phyloP scores from a whole-genome alignment of 2,329 filamentous ascomycete species.

The Diplocarpon mali region DNA sequence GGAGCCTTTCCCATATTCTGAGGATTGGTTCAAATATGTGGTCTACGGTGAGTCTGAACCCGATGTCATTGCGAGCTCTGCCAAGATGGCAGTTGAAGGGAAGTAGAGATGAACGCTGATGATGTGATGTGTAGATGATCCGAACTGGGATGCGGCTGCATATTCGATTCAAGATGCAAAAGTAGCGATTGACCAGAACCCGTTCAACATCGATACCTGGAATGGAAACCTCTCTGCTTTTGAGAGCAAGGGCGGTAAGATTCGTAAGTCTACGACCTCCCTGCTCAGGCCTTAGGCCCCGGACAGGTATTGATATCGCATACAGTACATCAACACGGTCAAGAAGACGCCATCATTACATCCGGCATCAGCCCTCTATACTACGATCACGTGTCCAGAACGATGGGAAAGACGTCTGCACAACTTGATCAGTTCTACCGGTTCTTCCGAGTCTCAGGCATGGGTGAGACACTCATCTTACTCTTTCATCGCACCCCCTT shows the following conservation, averaged over 20 bases:
- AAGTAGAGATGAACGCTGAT: background rate
- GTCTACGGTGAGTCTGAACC: conserved; percentile 4
- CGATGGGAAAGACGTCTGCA: conserved; percentile 29
- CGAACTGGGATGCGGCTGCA: conserved; percentile 29
- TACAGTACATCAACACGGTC: conserved; percentile 17
- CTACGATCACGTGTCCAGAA: conserved; percentile 29
- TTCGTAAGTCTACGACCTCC: conserved; percentile 5
- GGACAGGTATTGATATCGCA: background rate
- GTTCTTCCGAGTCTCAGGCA: conserved; percentile 40
- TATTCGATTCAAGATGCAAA: conserved; percentile 29
- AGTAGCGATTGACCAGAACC: conserved; percentile 15
- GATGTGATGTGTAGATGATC: conserved; percentile 8
- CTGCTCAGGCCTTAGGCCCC: background rate
- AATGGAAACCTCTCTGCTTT: conserved; percentile 18
- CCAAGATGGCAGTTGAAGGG: background rate
- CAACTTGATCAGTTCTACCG: conserved; percentile 37
- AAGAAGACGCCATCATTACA: conserved; percentile 27
- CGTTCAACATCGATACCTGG: conserved; percentile 17
- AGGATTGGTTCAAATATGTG: conserved; percentile 10
- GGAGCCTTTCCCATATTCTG: conserved; percentile 8
- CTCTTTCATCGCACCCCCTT: background rate
- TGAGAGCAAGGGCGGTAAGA: conserved; percentile 16
- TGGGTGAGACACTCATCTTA: conserved; percentile 31
- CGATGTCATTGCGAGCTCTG: background rate
- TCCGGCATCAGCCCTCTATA: conserved; percentile 35